Evolutionary conservation across 306 rosid genomes (phyloP), one percentile per base, ranked within the genome.

Genomic region (Citrullus colocynthis): DNA sequence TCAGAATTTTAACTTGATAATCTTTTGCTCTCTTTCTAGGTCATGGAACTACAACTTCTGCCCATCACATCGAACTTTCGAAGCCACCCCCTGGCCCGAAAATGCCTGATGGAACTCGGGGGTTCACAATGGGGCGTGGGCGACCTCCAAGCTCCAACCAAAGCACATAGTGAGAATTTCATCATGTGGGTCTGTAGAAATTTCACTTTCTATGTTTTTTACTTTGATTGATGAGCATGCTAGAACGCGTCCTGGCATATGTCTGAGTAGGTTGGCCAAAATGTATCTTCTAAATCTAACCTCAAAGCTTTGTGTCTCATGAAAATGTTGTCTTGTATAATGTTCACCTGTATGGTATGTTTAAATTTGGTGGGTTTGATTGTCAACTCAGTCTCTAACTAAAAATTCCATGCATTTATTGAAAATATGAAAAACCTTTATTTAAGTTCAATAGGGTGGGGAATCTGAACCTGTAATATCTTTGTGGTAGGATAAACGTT

Each of bases 41-140:
- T 52, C 99, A 95, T 21, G 99, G 99, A 77, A 87, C 81, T 75
- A 48, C 85, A 60, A 81, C 90, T 32, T 83, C 88, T 49, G 30
- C 85, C 74, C 93, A 88, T 83, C 70, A 89, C 10, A 72, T 39
- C 0, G 97, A 96, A 85, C 81, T 84, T 36, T 86, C 93, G 4
- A 96, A 88, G 85, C 99, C 98, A 5, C 99, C 98, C 20, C 99
- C 98, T 1, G 99, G 98, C 41, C 99, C 99, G 8, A 91, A 78
- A 83, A 96, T 96, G 99, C 99, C 99, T 0, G 97, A 96, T 73
- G 99, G 99, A 83, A 92, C 99, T 11, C 81, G 93, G 71, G 99
- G 99, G 82, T 96, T 96, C 81, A 82, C 98, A 16, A 80, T 92
- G 77, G 99, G 99, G 49, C 96, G 99, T n/a, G 99, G 98, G 75